Conservation (phyloP, 1,284 basidiomycete genomes). For the Malassezia psittaci region DNA sequence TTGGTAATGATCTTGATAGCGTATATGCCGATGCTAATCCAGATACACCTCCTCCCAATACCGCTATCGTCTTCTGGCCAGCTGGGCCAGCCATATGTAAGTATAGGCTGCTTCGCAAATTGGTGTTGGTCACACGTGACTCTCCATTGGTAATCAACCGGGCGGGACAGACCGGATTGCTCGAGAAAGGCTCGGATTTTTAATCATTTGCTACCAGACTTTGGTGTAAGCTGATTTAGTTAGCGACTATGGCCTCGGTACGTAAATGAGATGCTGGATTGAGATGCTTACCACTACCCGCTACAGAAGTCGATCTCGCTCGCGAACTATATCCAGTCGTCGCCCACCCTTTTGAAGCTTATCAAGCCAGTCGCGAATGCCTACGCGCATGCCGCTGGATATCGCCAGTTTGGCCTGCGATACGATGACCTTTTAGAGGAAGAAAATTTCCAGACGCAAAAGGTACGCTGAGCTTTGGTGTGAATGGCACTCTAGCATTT, state of each 20-base stretch:
- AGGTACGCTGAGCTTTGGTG: conserved; percentile 53
- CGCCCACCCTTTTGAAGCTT: conserved; percentile 58
- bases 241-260: conserved; percentile 15
- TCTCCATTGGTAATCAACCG: conserved; percentile 13
- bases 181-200: conserved; percentile 6
- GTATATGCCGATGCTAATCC: conserved; percentile 72
- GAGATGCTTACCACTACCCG: too few species aligned
- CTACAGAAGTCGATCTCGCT: conserved; percentile 58
- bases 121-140: conserved; percentile 15
- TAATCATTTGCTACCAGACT: conserved; percentile 3
- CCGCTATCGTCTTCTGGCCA: conserved; percentile 46
- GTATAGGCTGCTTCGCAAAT: neutral
- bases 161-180: conserved; percentile 19
- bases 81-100: neutral
- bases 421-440: conserved; percentile 92
- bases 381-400: conserved; percentile 72
- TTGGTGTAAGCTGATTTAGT: neutral
- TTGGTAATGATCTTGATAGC: conserved; percentile 60
- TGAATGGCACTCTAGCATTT: too few species aligned
- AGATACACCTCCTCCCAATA: conserved; percentile 71
- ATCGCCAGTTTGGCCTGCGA: conserved; percentile 77
- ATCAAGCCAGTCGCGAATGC: conserved; percentile 71
- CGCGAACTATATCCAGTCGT: conserved; percentile 65
- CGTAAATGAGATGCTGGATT: neutral
- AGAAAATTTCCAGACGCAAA: conserved; percentile 73